phyloP scores from a whole-genome alignment of 768 basidiomycete species.

The Pluteus cervinus region DNA sequence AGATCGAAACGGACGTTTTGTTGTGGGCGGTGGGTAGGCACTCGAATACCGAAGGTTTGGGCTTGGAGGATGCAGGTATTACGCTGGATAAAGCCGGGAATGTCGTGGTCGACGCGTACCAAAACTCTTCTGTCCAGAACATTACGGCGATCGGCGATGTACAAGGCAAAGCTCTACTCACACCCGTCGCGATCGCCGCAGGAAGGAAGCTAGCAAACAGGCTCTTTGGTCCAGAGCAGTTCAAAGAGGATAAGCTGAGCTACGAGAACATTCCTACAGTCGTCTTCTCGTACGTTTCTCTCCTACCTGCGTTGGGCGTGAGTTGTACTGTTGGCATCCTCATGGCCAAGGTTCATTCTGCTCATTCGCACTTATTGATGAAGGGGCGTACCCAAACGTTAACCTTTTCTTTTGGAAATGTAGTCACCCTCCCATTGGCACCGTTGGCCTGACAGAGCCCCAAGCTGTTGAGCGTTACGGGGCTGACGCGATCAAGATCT shows the following conservation, averaged over 20 bases:
- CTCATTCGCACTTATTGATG: too few relatives aligned
- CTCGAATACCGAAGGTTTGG: conserved; percentile 72
- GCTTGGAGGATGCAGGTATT: conserved; percentile 72
- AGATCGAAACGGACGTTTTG: conserved; percentile 78
- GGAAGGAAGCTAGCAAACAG: conserved; percentile 86
- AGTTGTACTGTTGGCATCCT: too few relatives aligned
- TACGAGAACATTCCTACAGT: conserved; percentile 93
- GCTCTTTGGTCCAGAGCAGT: conserved; percentile 82
- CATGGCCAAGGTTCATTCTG: too few relatives aligned
- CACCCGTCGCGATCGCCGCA: conserved; percentile 97
- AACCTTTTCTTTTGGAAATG: too few relatives aligned
- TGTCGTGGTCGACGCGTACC: conserved; percentile 85
- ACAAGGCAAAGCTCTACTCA: conserved; percentile 85
- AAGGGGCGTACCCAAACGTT: too few relatives aligned
- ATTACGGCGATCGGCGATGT: conserved; percentile 90
- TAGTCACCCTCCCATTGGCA: conserved; percentile 93
- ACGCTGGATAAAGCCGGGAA: conserved; percentile 76
- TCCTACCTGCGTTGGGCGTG: too few relatives aligned
- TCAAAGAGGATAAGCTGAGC: conserved; percentile 79
- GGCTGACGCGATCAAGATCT: conserved; percentile 82
- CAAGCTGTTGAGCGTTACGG: conserved; percentile 88
- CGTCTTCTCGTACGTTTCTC: conserved; percentile 81
- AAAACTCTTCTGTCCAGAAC: conserved; percentile 67
- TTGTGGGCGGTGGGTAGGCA: conserved; percentile 95
- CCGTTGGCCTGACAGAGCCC: conserved; percentile 91